Conservation (phyloP, 2,329 filamentous ascomycete species). For the Orbilia ellipsospora region DNA sequence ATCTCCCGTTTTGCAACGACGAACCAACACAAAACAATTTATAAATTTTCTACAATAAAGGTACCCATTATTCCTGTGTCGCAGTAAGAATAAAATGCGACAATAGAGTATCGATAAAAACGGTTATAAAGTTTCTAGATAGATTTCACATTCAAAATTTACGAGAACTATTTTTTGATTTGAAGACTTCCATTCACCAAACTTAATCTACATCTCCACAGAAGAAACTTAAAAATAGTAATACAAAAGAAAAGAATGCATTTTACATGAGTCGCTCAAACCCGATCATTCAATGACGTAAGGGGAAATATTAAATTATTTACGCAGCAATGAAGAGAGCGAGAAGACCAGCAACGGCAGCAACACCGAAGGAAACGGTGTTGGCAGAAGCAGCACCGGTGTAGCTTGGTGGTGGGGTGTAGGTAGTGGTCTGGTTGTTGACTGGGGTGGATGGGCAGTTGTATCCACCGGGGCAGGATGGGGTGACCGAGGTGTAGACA, state of each 20-base stretch:
- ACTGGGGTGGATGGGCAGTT: conserved; percentile 23
- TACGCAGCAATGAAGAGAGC: conserved; percentile 55
- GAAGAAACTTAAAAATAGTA: conserved; percentile 55
- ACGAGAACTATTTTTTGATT: too few species aligned
- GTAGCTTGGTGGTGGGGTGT: conserved; percentile 53
- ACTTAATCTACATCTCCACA: conserved; percentile 54
- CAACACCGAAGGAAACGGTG: conserved; percentile 53
- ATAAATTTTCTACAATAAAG: not conserved
- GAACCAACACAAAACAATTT: not conserved
- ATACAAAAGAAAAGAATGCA: conserved; percentile 55
- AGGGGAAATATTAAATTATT: conserved; percentile 39
- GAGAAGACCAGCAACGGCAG: conserved; percentile 50
- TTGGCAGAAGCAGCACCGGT: conserved; percentile 53
- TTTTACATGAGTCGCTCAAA: conserved; percentile 54
- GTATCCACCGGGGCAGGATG: conserved; percentile 10
- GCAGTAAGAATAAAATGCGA: too few species aligned
- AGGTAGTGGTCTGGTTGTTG: conserved; percentile 37
- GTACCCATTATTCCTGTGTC: too few species aligned
- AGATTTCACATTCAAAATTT: too few species aligned
- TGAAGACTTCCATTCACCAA: conserved; percentile 53
- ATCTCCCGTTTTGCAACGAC: too few species aligned
- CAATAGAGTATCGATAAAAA: too few species aligned
- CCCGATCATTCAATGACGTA: conserved; percentile 55
- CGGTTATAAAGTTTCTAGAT: too few species aligned
- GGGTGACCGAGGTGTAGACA: conserved; percentile 7